phyloP scores from a whole-genome alignment of 2,329 filamentous ascomycete species.

The Fusarium verrucosum region DNA sequence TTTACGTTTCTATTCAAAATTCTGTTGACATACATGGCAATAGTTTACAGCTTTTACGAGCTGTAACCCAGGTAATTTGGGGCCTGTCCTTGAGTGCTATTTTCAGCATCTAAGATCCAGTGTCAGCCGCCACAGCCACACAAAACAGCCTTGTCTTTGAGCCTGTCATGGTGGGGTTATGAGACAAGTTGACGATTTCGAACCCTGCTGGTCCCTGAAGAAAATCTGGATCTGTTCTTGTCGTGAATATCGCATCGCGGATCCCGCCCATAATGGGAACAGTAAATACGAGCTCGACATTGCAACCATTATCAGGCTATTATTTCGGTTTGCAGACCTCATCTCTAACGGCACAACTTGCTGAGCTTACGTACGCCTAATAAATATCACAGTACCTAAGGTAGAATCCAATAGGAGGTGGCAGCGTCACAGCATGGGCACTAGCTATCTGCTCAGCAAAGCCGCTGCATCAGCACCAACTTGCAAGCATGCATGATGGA shows the following conservation, averaged over 20 bases:
- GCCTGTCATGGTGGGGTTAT: slow-evolving; percentile 11
- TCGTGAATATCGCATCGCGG: not conserved
- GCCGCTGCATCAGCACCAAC: slow-evolving; percentile 30
- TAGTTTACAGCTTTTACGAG: not conserved
- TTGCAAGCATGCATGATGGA: slow-evolving; percentile 18
- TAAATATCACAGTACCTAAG: not conserved
- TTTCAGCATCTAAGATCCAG: slow-evolving; percentile 27
- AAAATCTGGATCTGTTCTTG: slow-evolving; percentile 3
- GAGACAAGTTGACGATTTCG: slow-evolving; percentile 20
- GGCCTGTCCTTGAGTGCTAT: slow-evolving; percentile 23
- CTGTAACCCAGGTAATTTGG: not conserved
- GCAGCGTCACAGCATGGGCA: slow-evolving; percentile 36
- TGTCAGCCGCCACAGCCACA: slow-evolving; percentile 43
- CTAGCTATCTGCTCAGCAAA: slow-evolving; percentile 26
- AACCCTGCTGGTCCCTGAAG: slow-evolving; percentile 22
- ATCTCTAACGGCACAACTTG: not conserved
- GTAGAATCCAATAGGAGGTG: slow-evolving; percentile 40
- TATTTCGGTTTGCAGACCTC: not conserved
- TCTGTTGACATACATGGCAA: not conserved
- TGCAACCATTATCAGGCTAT: not conserved
- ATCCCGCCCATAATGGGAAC: not conserved
- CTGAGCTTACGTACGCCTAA: slow-evolving; percentile 28
- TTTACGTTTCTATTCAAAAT: not conserved
- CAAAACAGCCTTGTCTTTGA: slow-evolving; percentile 1
- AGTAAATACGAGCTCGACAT: not conserved